Evolutionary conservation across 2,329 filamentous ascomycete species (phyloP).

Genomic region (Claviceps digitariae): DNA sequence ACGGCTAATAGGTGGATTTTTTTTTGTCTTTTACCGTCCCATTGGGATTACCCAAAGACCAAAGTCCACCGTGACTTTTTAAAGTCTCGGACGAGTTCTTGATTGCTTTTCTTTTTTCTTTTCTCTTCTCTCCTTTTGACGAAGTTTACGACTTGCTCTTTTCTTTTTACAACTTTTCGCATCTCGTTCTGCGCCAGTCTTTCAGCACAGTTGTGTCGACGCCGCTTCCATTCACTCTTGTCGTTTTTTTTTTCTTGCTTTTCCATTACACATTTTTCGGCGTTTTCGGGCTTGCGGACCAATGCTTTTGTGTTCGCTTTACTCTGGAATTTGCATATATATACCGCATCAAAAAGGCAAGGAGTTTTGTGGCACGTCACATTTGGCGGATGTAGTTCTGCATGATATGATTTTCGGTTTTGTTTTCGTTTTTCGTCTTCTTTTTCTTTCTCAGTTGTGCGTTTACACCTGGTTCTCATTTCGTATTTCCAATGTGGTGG

Average conservation of each 20-base stretch:
- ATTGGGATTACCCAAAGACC: no score
- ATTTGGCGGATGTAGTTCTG: conserved; percentile 4
- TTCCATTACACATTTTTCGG: conserved; percentile 8
- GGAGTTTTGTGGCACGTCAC: conserved; percentile 3
- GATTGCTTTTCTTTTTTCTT: neutral
- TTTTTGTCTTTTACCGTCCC: neutral
- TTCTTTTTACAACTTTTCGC: conserved; percentile 1
- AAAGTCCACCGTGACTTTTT: neutral
- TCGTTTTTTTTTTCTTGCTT: neutral
- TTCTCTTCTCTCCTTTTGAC: conserved; percentile 4
- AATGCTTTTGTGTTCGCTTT: conserved; percentile 2
- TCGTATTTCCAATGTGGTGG: neutral
- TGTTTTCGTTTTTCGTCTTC: neutral
- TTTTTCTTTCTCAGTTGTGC: neutral
- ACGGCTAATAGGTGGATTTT: neutral
- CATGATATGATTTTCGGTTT: neutral
- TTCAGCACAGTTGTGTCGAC: neutral
- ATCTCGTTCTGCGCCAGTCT: conserved; percentile 6
- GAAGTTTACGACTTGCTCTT: conserved; percentile 7
- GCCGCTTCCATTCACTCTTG: neutral
- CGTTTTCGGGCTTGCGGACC: conserved; percentile 8
- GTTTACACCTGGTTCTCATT: neutral
- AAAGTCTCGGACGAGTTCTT: neutral
- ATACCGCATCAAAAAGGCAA: conserved; percentile 2
- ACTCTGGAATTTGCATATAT: neutral